These are phyloP conservation scores for Xylariaceae sp. DNA, from an alignment of 2,329 filamentous ascomycete species.

Conservation along the genomic window DNA sequence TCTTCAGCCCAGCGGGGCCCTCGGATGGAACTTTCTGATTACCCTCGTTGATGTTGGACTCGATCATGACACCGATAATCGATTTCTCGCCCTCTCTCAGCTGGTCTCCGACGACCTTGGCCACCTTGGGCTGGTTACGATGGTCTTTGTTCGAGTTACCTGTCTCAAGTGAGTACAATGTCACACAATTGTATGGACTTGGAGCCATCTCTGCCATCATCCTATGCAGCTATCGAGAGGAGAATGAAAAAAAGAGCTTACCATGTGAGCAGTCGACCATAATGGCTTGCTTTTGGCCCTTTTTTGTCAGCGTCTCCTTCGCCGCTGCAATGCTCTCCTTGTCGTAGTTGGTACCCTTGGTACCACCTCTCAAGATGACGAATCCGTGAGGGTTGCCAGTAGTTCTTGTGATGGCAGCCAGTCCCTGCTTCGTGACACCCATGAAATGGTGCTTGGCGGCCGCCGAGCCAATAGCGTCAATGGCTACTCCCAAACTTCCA, in stretches of 20 bases:
- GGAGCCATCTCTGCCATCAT: background rate
- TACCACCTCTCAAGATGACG: conserved; percentile 90
- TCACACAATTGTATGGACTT: background rate
- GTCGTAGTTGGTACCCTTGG: conserved; percentile 91
- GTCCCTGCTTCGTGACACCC: conserved; percentile 95
- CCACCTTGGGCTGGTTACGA: conserved; percentile 94
- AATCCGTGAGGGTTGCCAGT: conserved; percentile 96
- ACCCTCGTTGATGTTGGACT: conserved; percentile 92
- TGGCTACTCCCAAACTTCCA: conserved; percentile 83
- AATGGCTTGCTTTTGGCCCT: conserved; percentile 82
- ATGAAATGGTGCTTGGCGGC: conserved; percentile 93
- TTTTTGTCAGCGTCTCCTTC: conserved; percentile 75
- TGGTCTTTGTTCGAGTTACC: conserved; percentile 98
- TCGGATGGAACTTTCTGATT: conserved; percentile 86
- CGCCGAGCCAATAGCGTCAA: conserved; percentile 90
- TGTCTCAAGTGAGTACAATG: conserved; percentile 33
- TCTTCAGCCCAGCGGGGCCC: conserved; percentile 74
- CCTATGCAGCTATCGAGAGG: background rate
- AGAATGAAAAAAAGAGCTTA: conserved; percentile 37
- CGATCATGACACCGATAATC: conserved; percentile 97
- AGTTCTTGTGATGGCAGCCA: conserved; percentile 92
- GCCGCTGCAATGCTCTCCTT: conserved; percentile 75
- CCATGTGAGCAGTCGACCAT: conserved; percentile 99
- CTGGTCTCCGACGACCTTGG: conserved; percentile 77
- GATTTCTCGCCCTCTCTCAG: conserved; percentile 80